Base-by-base conservation (phyloP, 176 grass and related monocot species). In the Bromus sterilis region DNA sequence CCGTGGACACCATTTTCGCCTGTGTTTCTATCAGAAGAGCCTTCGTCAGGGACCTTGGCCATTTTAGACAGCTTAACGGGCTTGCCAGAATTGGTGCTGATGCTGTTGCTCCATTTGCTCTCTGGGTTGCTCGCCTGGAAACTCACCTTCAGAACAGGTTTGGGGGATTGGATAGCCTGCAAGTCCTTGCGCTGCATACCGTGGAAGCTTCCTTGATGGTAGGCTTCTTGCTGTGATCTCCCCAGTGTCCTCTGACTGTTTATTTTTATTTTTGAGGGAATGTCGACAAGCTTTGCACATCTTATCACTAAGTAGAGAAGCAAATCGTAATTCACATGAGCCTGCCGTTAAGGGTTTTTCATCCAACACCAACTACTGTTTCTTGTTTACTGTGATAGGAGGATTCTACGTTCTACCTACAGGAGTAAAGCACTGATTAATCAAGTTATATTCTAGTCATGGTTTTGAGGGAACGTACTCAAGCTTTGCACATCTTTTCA, bases 121-220 rank as follows among this genome's bases (percentile, higher is more conserved):
- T 69, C 29, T 87, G 51, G 79, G 49, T 82, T 8, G 72, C 71
- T 11, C 85, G 85, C 39, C 3, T 77, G 0, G 85, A 87, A 32
- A 42, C 85, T 62, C 72, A 12, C 14, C 39, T 87, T 66, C 72
- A 87, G 63, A 25, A 32, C 10, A 81, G 63, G 18, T 71, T 82
- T 77, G 72, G 85, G 57, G 72, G 71, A 1, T 59, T 87, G 72
- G 85, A 87, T 77, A 87, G n/a, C 23, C 36, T 87, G 62, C 85
- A 87, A 29, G 7, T 87, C 72, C 32, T 82, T 53, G 85, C 79
- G 4, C 72, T 82, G 28, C 85, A 87, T 59, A 82, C 73, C 4
- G 9, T 82, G 16, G 85, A 87, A 87, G 85, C 85, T 37, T 66
- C 85, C 2, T 21, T 82, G 3, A 87, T 71, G 51, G 85, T 87